Evolutionary conservation across 2,329 filamentous ascomycete genomes (phyloP).

Genomic region (Colletotrichum cereale): DNA sequence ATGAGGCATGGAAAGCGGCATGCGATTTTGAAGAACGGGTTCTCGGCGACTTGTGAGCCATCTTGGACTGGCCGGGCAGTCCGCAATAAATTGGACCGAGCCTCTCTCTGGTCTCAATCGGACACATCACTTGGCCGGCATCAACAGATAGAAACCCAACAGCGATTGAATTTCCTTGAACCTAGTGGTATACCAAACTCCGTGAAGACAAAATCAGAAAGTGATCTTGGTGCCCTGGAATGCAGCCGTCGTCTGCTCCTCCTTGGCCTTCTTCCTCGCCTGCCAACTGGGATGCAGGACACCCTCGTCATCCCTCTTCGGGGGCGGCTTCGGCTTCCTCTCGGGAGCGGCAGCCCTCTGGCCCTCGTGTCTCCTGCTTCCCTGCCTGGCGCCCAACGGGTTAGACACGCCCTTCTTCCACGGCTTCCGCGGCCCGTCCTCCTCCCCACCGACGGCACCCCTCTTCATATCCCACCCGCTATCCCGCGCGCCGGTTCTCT

Average conservation of each 20-base stretch:
- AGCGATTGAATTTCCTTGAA: slow-evolving; percentile 11
- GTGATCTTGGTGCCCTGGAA: slow-evolving; percentile 69
- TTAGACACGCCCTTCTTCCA: slow-evolving; percentile 67
- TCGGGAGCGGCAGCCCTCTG: slow-evolving; percentile 10
- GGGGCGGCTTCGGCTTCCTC: slow-evolving; percentile 47
- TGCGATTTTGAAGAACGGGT: neutral
- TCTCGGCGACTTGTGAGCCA: neutral
- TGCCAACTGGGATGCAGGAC: slow-evolving; percentile 75
- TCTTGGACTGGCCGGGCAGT: neutral
- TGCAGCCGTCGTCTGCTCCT: slow-evolving; percentile 62
- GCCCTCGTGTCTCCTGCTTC: slow-evolving; percentile 37
- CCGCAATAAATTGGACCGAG: neutral
- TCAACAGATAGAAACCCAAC: slow-evolving; percentile 4
- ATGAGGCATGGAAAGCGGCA: neutral
- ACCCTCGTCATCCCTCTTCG: slow-evolving; percentile 63
- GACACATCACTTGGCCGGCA: neutral
- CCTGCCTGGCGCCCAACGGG: slow-evolving; percentile 45
- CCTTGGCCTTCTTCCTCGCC: slow-evolving; percentile 72
- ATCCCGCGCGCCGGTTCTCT: slow-evolving; percentile 54
- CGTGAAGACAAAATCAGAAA: slow-evolving; percentile 24
- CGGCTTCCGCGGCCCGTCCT: slow-evolving; percentile 54
- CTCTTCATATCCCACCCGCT: slow-evolving; percentile 70
- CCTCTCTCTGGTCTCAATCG: neutral
- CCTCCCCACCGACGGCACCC: slow-evolving; percentile 63
- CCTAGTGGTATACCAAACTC: neutral